phyloP scores from a whole-genome alignment of 805 yeast genomes.

The Teunomyces atbi region DNA sequence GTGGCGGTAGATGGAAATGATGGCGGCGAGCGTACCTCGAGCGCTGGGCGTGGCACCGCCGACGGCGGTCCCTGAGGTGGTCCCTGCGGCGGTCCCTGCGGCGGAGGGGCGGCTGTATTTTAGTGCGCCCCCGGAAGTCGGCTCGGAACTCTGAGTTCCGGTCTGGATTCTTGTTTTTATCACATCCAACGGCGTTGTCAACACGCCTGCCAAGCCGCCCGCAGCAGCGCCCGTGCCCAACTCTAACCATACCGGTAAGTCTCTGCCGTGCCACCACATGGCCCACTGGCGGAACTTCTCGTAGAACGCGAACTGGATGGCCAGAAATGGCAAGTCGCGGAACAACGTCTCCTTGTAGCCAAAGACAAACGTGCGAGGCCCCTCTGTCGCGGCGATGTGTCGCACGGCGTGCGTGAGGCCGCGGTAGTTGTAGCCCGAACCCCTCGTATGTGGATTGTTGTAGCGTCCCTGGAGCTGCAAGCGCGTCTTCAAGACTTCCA shows the following conservation, averaged over 20 bases:
- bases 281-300: slow-evolving; percentile 75
- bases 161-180: slow-evolving; percentile 93
- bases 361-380: slow-evolving; percentile 69
- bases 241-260: slow-evolving; percentile 60
- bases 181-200: slow-evolving; percentile 91
- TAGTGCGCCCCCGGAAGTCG: background rate
- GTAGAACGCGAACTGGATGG: slow-evolving; percentile 93
- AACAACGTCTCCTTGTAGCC: slow-evolving; percentile 94
- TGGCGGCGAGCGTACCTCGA: slow-evolving; percentile 26
- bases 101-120: no score
- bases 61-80: no score
- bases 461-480: slow-evolving; percentile 87
- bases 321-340: slow-evolving; percentile 94
- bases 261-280: slow-evolving; percentile 36
- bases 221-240: slow-evolving; percentile 91
- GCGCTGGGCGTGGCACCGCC: slow-evolving; percentile 7
- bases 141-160: no score
- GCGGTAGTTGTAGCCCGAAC: slow-evolving; percentile 82
- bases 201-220: slow-evolving; percentile 85
- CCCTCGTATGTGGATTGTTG: slow-evolving; percentile 69
- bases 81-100: no score
- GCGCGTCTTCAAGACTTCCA: slow-evolving; percentile 91
- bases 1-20: slow-evolving; percentile 49
- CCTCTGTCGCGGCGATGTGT: slow-evolving; percentile 68
- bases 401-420: slow-evolving; percentile 69